Conservation (phyloP, 2,329 filamentous ascomycete species). For the Pseudopithomyces maydicus region DNA sequence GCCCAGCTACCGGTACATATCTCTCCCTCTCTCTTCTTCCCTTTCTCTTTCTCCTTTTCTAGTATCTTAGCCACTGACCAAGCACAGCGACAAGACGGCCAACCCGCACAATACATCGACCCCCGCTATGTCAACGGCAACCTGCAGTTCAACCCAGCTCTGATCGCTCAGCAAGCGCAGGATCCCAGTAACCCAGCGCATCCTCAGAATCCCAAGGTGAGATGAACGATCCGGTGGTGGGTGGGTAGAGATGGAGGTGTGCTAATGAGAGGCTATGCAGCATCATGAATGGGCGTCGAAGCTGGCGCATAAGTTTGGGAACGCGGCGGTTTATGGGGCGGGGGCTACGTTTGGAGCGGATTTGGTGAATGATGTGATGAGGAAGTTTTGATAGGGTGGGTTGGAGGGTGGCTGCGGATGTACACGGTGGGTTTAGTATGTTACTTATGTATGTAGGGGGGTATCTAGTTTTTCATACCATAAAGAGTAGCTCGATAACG, state of each 20-base stretch:
- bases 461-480: too few species aligned
- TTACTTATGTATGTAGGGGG: too few species aligned
- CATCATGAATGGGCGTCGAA: constrained; percentile 1
- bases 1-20: neutral
- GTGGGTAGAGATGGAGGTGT: neutral
- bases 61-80: neutral
- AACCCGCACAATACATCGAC: neutral
- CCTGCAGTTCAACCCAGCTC: neutral
- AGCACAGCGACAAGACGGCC: neutral
- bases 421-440: too few species aligned
- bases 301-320: constrained; percentile 1
- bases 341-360: neutral
- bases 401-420: too few species aligned
- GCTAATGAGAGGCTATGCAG: neutral
- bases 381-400: too few species aligned
- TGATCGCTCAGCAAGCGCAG: constrained; percentile 2
- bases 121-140: neutral
- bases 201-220: neutral
- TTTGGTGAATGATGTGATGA: constrained; percentile 2
- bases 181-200: constrained; percentile 1
- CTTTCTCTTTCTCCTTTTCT: too few species aligned
- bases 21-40: too few species aligned
- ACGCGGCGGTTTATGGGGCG: neutral
- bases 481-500: too few species aligned
- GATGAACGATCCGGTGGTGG: neutral